Evolutionary conservation across 306 rosid species (phyloP).

Genomic region (Fragaria ananassa): DNA sequence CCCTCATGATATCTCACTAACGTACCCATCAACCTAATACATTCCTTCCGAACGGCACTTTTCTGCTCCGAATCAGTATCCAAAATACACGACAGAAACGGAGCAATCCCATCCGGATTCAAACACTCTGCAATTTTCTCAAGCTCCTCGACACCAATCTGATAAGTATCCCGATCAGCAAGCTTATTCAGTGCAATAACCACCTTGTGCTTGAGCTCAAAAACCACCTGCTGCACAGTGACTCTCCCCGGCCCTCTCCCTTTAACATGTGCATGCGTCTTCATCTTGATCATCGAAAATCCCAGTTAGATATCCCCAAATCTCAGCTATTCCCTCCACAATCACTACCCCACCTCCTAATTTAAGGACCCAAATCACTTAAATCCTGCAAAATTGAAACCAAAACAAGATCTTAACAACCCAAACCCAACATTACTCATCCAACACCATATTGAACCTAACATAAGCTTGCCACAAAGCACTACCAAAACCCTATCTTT

Average conservation of each 20-base stretch:
- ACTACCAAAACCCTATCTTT: background rate
- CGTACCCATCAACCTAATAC: slow-evolving; percentile 52
- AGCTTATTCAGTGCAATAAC: slow-evolving; percentile 62
- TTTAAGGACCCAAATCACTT: background rate
- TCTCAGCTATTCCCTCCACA: background rate
- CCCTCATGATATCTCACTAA: slow-evolving; percentile 35
- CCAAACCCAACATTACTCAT: background rate
- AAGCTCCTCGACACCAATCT: slow-evolving; percentile 62
- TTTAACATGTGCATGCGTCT: slow-evolving; percentile 28
- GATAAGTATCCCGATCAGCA: slow-evolving; percentile 76
- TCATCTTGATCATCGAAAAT: slow-evolving; percentile 41
- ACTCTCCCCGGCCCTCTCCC: slow-evolving; percentile 37
- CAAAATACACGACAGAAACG: slow-evolving; percentile 60
- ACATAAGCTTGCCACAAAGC: background rate
- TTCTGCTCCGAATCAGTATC: slow-evolving; percentile 71
- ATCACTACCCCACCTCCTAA: background rate
- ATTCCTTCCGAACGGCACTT: slow-evolving; percentile 54
- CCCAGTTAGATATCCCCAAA: background rate
- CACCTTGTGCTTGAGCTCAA: slow-evolving; percentile 61
- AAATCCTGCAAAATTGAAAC: slow-evolving; percentile 10
- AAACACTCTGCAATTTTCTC: slow-evolving; percentile 45
- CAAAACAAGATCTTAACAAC: background rate
- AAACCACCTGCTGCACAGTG: slow-evolving; percentile 37
- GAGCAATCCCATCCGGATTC: slow-evolving; percentile 51
- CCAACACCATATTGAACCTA: background rate